phyloP scores from a whole-genome alignment of 164 flowering plant genomes.

The Stephania cephalantha region DNA sequence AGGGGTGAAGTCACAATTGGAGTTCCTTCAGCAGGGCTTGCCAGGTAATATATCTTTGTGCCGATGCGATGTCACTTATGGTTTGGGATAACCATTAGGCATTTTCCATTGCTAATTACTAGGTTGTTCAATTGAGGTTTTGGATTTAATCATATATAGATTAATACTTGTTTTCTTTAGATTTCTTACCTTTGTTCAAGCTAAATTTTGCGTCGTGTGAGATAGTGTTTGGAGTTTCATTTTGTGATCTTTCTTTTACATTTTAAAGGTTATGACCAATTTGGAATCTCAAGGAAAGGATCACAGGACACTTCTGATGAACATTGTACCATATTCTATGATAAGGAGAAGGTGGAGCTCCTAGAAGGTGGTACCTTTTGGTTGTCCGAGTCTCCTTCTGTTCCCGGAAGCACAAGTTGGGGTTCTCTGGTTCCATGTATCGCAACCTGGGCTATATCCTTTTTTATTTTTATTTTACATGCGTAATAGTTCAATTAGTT shows the following conservation, averaged over 20 bases:
- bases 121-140: neutral
- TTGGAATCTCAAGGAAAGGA: constrained; percentile 93
- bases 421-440: constrained; percentile 81
- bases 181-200: neutral
- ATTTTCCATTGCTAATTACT: neutral
- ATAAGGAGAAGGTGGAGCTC: constrained; percentile 92
- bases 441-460: constrained; percentile 99
- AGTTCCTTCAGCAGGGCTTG: constrained; percentile 84
- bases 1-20: constrained; percentile 83
- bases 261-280: constrained; percentile 66
- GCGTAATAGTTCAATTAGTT: neutral
- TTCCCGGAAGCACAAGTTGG: constrained; percentile 93
- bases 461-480: constrained; percentile 8
- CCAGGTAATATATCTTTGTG: constrained; percentile 46
- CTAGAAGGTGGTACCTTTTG: constrained; percentile 97
- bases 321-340: constrained; percentile 81
- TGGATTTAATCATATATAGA: neutral
- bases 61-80: neutral
- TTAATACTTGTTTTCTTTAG: neutral
- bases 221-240: neutral
- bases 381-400: constrained; percentile 97
- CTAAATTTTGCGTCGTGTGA: neutral
- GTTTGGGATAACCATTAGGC: neutral
- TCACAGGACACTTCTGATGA: constrained; percentile 77
- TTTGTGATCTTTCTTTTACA: neutral